Base-by-base conservation (phyloP, 306 rosid species). In the Rubus parviflorus region DNA sequence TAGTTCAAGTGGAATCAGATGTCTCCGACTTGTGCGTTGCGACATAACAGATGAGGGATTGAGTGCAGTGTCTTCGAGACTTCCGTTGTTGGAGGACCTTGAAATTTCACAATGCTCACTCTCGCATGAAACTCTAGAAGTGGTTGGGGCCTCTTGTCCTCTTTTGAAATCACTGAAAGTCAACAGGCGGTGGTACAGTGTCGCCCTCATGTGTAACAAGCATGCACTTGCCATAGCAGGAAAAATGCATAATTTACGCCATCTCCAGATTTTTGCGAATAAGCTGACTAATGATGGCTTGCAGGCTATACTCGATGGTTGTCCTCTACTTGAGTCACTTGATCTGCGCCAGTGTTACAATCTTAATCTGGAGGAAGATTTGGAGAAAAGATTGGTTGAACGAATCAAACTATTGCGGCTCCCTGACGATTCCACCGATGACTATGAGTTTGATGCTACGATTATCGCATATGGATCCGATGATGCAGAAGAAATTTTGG, bases 271-370 rank as follows among this genome's bases (percentile, higher is more conserved):
- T 76, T 12, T 84, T 41, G 92, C 93, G 70, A 88, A 87, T 80
- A 43, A 56, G 73, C 70, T 92, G 83, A 83, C 83, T 41, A 77
- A 88, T 75, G 77, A 20, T 38, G 96, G 93, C 43, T 76, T 92
- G 81, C 52, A 43, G 57, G 88, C 90, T 64, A 86, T 90, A 77
- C 88, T 92, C 48, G 81, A 84, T 56, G 87, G 89, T 16, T 92
- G 97, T 86, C 82, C 89, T 68, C 73, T 70, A 67, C 89, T 92
- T 38, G 87, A 86, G 87, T 87, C 87, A 51, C 93, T 92, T 41
- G 93, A 92, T 73, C 70, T 92, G 19, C 87, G 90, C 3, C 70
- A 7, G 3, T 88, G 97, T 73, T 86, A 74, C 77, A 78, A 83
- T 64, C 37, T 92, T 65, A 75, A 23, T 25, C 61, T 88, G 45